Base-by-base conservation (phyloP, 352 stramenopile genomes). In the Salisapilia sapeloensis region DNA sequence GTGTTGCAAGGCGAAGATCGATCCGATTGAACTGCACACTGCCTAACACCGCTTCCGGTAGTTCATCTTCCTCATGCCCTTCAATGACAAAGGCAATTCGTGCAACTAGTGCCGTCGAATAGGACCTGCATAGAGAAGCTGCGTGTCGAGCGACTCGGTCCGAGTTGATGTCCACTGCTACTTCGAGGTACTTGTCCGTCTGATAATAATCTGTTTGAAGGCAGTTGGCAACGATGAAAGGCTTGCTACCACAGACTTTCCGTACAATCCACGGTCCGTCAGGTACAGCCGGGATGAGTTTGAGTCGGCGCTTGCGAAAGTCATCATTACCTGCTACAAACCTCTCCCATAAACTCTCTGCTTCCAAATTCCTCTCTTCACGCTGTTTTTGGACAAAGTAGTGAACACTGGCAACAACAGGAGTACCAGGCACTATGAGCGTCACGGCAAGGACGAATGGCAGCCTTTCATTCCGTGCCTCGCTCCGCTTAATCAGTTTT, bases 21-120 rank as follows among this genome's bases (percentile, higher is more conserved):
- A 85, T 53, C 41, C 64, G 65, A 22, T 82, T 65, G 48, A 84
- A 84, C 49, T 79, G 53, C 19, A 87, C 60, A 41, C 70, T 84
- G 14, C 63, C 53, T 17, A 91, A 47, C n/a, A 91, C 47, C n/a
- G 62, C 53, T 35, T 91, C 75, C 0, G 75, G 75, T 11, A 91
- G 56, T 32, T 91, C 75, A 2, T 44, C 42, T 33, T 82, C 60
- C 18, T 57, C 44, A 26, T 60, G 43, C n/a, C 63, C 75, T 42
- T 91, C 75, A 16, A 87, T 33, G 16, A 91, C 71, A 37, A 84
- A 82, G 18, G 62, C 75, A 33, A 91, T 79, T 40, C 87, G 66
- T 2, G 85, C 61, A 19, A 64, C 70, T 9, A 91, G 53, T 0
- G 49, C 47, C 20, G 61, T 69, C 18, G 57, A 71, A 32, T 81